Percentiles rank a stretch among this genome's conserved stretches.
These are phyloP conservation scores for Hygrophorus russula DNA, from an alignment of 768 basidiomycete genomes.

Conservation along the genomic window DNA sequence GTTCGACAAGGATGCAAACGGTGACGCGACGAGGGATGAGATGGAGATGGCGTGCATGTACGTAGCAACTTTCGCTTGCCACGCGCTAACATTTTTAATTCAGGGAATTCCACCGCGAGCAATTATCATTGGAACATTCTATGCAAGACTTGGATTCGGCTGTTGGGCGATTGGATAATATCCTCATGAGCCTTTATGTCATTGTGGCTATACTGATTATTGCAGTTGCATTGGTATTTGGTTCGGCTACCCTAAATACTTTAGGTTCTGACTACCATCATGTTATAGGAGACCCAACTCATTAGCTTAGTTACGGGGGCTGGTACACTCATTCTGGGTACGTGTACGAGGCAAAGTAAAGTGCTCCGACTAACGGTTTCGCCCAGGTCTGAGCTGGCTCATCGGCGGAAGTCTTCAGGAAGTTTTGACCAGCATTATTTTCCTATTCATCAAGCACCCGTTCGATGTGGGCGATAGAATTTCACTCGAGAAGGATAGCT, in stretches of 20 bases:
- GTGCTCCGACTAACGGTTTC: neutral
- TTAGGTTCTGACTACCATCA: slow-evolving; percentile 4
- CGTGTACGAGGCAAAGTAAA: slow-evolving; percentile 7
- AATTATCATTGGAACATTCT: slow-evolving; percentile 71
- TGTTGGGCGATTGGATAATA: slow-evolving; percentile 76
- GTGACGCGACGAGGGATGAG: slow-evolving; percentile 62
- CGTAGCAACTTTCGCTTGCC: slow-evolving; percentile 13
- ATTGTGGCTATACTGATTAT: slow-evolving; percentile 68
- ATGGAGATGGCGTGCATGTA: slow-evolving; percentile 66
- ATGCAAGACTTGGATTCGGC: slow-evolving; percentile 89
- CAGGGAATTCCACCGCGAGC: slow-evolving; percentile 78
- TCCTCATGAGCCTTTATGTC: slow-evolving; percentile 72
- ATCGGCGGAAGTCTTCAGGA: slow-evolving; percentile 76
- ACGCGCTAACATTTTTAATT: slow-evolving; percentile 3
- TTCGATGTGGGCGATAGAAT: slow-evolving; percentile 79
- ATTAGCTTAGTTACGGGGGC: slow-evolving; percentile 68
- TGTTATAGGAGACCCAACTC: slow-evolving; percentile 54
- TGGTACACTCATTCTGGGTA: slow-evolving; percentile 44
- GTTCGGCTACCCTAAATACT: slow-evolving; percentile 4
- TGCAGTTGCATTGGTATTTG: slow-evolving; percentile 63
- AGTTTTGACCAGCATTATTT: slow-evolving; percentile 78
- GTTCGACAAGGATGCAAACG: slow-evolving; percentile 65
- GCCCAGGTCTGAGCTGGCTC: slow-evolving; percentile 70
- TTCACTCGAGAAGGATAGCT: slow-evolving; percentile 36
- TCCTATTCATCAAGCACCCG: slow-evolving; percentile 82